Base-by-base conservation (phyloP, 2,329 filamentous ascomycete species). In the Blastomyces parvus region DNA sequence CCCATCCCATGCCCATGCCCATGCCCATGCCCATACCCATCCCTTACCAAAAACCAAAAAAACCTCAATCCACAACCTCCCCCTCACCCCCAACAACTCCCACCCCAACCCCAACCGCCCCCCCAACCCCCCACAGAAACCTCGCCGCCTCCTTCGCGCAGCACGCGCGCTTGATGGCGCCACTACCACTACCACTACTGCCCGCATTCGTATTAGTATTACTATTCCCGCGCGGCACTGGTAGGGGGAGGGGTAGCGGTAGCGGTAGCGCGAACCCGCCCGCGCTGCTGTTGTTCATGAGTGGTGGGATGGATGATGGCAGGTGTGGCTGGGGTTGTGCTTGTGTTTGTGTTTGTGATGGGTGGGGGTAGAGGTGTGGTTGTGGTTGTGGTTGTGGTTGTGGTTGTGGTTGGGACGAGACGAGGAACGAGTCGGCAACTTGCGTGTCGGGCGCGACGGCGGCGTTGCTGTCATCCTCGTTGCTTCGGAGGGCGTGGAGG, bases 131-230 rank as follows among this genome's bases (percentile, higher is more conserved):
- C 59, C 59, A 60, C 44, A 33, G n/a, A 60, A 14, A 60, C 38
- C 36, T 38, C 17, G 40, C 42, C 48, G 73, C 72, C 68, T 77
- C 74, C 57, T 71, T 74, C 46, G 74, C 75, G 62, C 76, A 77
- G 68, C 76, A 77, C 42, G 75, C 73, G 57, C 76, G 74, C 66
- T 77, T 77, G 71, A 75, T 74, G 56, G 74, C 73, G 11, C 63
- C 48, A 44, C 62, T 62, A 14, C 60, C 52, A 50, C 62, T 64
- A 22, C 77, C 11, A 13, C 8, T 17, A 42, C 9, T 17, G 5
- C 38, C n/a, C n/a, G n/a, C n/a, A n/a, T n/a, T n/a, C n/a, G 30
- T 6, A 33, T 33, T 17, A 42, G 11, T 42, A 42, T 42, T 42
- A 42, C 38, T 42, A 38, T 38, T 38, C 7, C 36, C n/a, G n/a